Evolutionary conservation across 176 grass and related monocot genomes (phyloP).

Genomic region (Triticum dicoccoides): DNA sequence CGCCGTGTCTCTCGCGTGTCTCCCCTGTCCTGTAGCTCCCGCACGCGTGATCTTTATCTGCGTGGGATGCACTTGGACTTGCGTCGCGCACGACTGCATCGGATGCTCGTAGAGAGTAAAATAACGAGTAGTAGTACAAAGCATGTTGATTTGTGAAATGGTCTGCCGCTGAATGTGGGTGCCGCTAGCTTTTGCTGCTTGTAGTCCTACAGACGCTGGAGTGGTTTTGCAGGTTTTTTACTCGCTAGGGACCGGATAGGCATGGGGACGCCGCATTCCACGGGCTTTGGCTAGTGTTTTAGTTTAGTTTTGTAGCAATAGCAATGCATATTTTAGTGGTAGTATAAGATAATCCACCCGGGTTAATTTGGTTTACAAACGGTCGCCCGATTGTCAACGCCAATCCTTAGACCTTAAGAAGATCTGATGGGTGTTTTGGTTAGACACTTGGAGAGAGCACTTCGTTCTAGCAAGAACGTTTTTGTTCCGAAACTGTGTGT

Average conservation of each 20-base stretch:
- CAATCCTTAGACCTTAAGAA: neutral
- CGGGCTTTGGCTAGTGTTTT: slow-evolving; percentile 21
- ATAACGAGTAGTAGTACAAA: neutral
- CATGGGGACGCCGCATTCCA: neutral
- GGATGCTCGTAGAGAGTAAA: neutral
- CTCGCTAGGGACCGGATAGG: neutral
- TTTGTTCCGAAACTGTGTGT: neutral
- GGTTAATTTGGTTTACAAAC: neutral
- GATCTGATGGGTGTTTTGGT: neutral
- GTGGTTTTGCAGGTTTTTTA: neutral
- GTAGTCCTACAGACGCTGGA: neutral
- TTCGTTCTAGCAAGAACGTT: neutral
- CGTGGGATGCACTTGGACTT: neutral
- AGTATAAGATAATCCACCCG: neutral
- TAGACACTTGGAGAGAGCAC: neutral
- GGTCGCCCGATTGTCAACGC: neutral
- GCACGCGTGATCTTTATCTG: neutral
- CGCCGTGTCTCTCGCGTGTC: slow-evolving; percentile 38
- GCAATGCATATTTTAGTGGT: neutral
- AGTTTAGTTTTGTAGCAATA: too few relatives aligned
- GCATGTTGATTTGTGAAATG: neutral
- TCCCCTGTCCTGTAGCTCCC: neutral
- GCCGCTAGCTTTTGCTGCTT: neutral
- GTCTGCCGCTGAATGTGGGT: neutral
- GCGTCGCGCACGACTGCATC: neutral